Evolutionary conservation across 768 basidiomycete species (phyloP), one percentile per base, ranked within the genome.

Genomic region (Leucocoprinus leucothites): DNA sequence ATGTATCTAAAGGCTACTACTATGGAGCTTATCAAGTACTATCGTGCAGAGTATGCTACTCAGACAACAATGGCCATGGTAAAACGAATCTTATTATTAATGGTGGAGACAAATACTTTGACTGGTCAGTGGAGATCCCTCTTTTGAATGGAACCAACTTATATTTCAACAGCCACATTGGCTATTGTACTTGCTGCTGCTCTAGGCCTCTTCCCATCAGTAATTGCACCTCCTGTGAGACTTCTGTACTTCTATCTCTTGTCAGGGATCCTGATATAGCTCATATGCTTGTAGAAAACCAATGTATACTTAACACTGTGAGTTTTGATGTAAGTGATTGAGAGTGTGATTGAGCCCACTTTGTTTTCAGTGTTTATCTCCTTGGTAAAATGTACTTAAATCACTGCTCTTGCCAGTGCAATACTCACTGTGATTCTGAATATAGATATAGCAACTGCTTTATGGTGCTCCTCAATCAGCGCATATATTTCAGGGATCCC

Each of bases 401-500:
- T 6, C 3, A n/a, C 22, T 45, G 18, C 18, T 5, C 9, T 11
- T 3, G 36, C 21, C 9, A 19, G 34, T n/a, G n/a, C n/a, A n/a
- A n/a, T n/a, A n/a, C n/a, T n/a, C n/a, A n/a, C n/a, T n/a, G n/a
- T n/a, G n/a, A n/a, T n/a, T n/a, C n/a, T n/a, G 9, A n/a, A 22
- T 18, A 18, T 14, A 54, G 53, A 21, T 54, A 54, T 19, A 54
- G 44, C 45, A 54, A 54, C 45, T 46, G 44, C 14, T 54, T 54
- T n/a, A 54, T 54, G 53, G 53, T 54, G 21, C 36, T 54, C 22
- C 35, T 54, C 5, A 54, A 54, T 14, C 53, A 54, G 18, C 53
- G 53, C 13, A 9, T 54, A 14, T 40, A 47, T 40, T 31, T 18
- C 21, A 40, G 42, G 8, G 31, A 31, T 28, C 14, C 11, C 31